Base-by-base conservation (phyloP, 768 basidiomycete species). In the Pisolithus albus region DNA sequence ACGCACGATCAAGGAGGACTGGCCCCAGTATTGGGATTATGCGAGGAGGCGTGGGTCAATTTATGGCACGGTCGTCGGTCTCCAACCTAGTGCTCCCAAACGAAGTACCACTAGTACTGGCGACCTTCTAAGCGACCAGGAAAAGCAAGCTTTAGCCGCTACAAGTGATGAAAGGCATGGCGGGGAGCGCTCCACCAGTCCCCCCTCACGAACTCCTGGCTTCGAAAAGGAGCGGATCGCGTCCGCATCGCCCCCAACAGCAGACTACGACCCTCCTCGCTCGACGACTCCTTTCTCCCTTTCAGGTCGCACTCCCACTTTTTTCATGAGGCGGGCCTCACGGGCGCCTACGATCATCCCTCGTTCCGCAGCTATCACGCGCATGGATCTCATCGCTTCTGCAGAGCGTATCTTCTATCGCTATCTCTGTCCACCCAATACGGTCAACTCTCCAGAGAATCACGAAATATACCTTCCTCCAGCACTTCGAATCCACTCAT, bases 381-480 rank as follows among this genome's bases (percentile, higher is more conserved):
- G 92, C 47, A 73, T 83, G 61, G 91, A 97, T 69, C 79, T 98
- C 60, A 81, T 97, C 58, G 87, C 86, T 7, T 91, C 89, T 28
- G 96, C 95, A 9, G 96, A 98, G 64, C 90, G 93, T 62, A 97
- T 99, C 59, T 98, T 84, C 74, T 86, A 86, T 64, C 86, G 93
- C 49, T 98, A 98, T 71, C 84, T 99, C 53, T 86, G 88, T 5
- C 88, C 86, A 5, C 83, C 81, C 32, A 84, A 82, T 63, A 78
- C 83, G 16, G 79, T 86, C 7, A 83, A 88, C 56, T 82, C 86
- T 15, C 81, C 83, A 11, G 89, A 93, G 64, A 94, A 92, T 69
- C 95, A 97, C 67, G 95, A 98, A 74, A 94, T 99, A 46, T 98
- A 98, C 66, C 85, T 99, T 18, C 96, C 96, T 0, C 89, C 93